A percentile compares a stretch with the other conserved stretches of the same genome.
Conservation (phyloP, 345 rosid species). For the Conringia planisiliqua region DNA sequence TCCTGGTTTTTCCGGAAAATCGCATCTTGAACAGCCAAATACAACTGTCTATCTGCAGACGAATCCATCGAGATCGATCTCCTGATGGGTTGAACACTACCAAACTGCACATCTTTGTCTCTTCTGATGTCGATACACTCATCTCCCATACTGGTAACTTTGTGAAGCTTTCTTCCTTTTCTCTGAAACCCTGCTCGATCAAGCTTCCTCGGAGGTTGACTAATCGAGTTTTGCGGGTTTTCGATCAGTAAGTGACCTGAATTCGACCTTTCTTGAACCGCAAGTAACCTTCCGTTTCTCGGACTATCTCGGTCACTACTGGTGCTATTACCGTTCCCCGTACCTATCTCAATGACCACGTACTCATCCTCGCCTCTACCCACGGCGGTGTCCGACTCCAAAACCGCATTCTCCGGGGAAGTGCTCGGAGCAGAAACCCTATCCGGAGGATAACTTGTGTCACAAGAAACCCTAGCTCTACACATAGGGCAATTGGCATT, state of each 20-base stretch:
- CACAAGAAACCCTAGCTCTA: conserved; percentile 63
- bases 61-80: conserved; percentile 95
- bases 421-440: conserved; percentile 45
- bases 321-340: conserved; percentile 12
- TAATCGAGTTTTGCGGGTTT: conserved; percentile 6
- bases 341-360: conserved; percentile 68
- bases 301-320: not conserved
- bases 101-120: conserved; percentile 47
- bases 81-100: conserved; percentile 63
- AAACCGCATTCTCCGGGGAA: conserved; percentile 42
- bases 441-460: conserved; percentile 30
- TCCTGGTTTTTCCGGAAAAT: conserved; percentile 39
- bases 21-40: conserved; percentile 60
- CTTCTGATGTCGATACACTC: conserved; percentile 72
- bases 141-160: conserved; percentile 79
- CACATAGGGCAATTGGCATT: conserved; percentile 90
- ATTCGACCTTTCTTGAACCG: conserved; percentile 45
- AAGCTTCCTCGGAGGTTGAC: conserved; percentile 41
- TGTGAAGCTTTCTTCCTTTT: conserved; percentile 41
- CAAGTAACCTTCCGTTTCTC: conserved; percentile 31
- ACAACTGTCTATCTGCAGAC: conserved; percentile 56
- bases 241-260: conserved; percentile 29
- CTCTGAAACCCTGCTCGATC: conserved; percentile 38
- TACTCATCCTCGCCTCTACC: conserved; percentile 54
- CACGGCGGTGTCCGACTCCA: conserved; percentile 20